These are phyloP conservation scores for Papiliotrema fonsecae DNA, from an alignment of 1,284 basidiomycete genomes.

Conservation along the genomic window DNA sequence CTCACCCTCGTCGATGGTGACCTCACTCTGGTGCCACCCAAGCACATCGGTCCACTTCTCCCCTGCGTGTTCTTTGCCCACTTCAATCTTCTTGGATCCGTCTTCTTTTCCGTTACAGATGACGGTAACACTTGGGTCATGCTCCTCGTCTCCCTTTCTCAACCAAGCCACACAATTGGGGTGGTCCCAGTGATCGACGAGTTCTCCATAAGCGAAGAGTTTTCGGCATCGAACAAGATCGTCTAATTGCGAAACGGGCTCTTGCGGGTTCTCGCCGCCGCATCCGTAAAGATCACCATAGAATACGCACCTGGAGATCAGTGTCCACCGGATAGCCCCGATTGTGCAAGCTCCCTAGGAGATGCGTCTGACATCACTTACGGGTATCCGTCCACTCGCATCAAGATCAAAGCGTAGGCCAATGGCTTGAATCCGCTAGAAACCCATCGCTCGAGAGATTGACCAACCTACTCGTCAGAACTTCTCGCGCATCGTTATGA, in stretches of 20 bases:
- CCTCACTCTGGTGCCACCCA: conserved; percentile 55
- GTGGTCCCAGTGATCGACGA: conserved; percentile 54
- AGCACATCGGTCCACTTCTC: conserved; percentile 57
- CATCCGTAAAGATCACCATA: conserved; percentile 73
- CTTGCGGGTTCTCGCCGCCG: conserved; percentile 52
- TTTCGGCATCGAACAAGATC: conserved; percentile 54
- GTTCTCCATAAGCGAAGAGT: conserved; percentile 54
- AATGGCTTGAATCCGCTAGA: conserved; percentile 56
- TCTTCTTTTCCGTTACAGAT: conserved; percentile 47
- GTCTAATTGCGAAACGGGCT: conserved; percentile 50
- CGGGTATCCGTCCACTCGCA: conserved; percentile 80
- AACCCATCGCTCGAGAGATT: conserved; percentile 56
- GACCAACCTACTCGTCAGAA: too few species aligned
- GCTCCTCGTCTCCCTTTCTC: conserved; percentile 51
- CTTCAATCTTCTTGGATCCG: conserved; percentile 51
- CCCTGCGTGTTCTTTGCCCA: conserved; percentile 53
- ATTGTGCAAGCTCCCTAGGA: background rate
- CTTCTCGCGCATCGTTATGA: too few species aligned
- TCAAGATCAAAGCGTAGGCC: conserved; percentile 77
- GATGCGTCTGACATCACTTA: too few species aligned
- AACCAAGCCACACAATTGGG: conserved; percentile 53
- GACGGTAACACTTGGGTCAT: conserved; percentile 53
- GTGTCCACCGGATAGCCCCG: background rate
- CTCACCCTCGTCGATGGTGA: conserved; percentile 52
- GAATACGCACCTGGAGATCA: conserved; percentile 68